These are phyloP conservation scores for Paraconiothyrium sp. DNA, from an alignment of 2,329 filamentous ascomycete genomes.

Conservation along the genomic window DNA sequence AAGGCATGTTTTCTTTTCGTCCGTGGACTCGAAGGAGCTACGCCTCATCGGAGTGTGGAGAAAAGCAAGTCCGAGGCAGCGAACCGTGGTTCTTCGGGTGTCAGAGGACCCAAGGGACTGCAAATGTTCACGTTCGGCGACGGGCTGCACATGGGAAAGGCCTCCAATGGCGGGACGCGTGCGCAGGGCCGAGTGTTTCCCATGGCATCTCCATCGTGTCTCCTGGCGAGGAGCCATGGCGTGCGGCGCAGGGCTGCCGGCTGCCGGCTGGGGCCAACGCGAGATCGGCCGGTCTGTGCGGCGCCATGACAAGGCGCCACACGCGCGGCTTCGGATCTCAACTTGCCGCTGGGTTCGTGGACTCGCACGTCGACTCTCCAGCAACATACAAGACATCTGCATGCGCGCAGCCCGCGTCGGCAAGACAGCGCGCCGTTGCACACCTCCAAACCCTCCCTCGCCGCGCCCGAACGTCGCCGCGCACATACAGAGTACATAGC, in stretches of 20 bases:
- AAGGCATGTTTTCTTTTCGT: no score
- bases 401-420: constrained; percentile 4
- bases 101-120: neutral
- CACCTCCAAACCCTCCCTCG: neutral
- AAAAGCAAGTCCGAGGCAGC: neutral
- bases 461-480: neutral
- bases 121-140: neutral
- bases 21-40: no score
- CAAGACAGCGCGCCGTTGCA: neutral
- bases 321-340: neutral
- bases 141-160: neutral
- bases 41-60: neutral
- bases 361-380: neutral
- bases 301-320: neutral
- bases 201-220: neutral
- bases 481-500: neutral
- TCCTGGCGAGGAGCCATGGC: neutral
- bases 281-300: neutral
- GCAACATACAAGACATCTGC: constrained; percentile 3
- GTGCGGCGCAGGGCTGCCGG: neutral
- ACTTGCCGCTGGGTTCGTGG: neutral
- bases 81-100: neutral
- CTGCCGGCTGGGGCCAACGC: neutral
- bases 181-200: neutral
- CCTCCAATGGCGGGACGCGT: no score